Percentiles rank a stretch among this genome's conserved stretches.
These are phyloP conservation scores for Bipolaris cookei DNA, from an alignment of 2,329 filamentous ascomycete species.

Conservation along the genomic window DNA sequence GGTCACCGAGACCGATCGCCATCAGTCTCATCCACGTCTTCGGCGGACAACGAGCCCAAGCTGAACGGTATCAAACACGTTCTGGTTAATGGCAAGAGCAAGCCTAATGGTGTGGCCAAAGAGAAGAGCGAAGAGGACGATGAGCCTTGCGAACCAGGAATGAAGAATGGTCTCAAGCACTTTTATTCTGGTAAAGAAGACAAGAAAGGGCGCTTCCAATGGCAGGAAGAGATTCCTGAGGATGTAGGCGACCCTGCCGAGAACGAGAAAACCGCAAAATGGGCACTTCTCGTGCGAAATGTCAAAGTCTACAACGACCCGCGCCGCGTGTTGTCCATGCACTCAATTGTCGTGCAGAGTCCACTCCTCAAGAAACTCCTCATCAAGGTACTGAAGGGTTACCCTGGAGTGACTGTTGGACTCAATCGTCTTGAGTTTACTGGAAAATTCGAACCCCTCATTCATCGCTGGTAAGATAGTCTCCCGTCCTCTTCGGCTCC, in stretches of 20 bases:
- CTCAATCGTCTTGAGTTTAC: slow-evolving; percentile 68
- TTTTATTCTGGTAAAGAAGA: slow-evolving; percentile 58
- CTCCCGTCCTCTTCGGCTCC: background rate
- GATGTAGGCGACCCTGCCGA: slow-evolving; percentile 55
- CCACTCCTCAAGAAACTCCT: slow-evolving; percentile 66
- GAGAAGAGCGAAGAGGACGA: slow-evolving; percentile 18
- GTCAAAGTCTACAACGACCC: slow-evolving; percentile 57
- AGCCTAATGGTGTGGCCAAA: slow-evolving; percentile 1
- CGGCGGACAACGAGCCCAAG: slow-evolving; percentile 5
- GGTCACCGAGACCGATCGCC: background rate
- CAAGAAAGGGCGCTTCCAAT: slow-evolving; percentile 43
- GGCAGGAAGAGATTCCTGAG: slow-evolving; percentile 45
- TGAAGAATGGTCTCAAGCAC: slow-evolving; percentile 53
- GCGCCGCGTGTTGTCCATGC: slow-evolving; percentile 65
- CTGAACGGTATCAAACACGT: slow-evolving; percentile 22
- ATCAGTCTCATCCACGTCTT: slow-evolving; percentile 13
- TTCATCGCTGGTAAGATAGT: slow-evolving; percentile 66
- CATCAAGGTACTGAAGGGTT: slow-evolving; percentile 61
- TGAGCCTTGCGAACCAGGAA: slow-evolving; percentile 40
- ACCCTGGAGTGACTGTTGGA: slow-evolving; percentile 67
- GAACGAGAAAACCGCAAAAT: slow-evolving; percentile 66
- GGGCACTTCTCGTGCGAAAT: slow-evolving; percentile 56
- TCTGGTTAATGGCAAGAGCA: slow-evolving; percentile 19
- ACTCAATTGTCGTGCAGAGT: slow-evolving; percentile 71
- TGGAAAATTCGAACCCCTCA: slow-evolving; percentile 67